Evolutionary conservation across 2,329 filamentous ascomycete genomes (phyloP).

Genomic region (Talaromyces sp.): DNA sequence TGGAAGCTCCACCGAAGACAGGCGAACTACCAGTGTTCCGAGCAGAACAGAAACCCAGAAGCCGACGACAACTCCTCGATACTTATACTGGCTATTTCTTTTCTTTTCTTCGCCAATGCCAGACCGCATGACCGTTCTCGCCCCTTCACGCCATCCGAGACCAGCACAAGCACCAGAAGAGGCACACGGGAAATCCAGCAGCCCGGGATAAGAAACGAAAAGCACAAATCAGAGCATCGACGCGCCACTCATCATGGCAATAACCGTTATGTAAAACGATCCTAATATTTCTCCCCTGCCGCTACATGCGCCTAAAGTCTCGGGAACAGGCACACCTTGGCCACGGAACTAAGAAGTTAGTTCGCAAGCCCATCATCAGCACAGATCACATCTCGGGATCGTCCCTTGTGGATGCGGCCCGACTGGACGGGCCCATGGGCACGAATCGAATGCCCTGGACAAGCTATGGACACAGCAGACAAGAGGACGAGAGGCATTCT

Average conservation of each 20-base stretch:
- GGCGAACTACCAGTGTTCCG: background rate
- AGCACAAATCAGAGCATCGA: background rate
- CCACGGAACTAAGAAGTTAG: background rate
- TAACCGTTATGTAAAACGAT: background rate
- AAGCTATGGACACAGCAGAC: background rate
- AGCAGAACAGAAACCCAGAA: background rate
- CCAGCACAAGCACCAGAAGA: background rate
- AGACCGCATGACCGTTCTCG: background rate
- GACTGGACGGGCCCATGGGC: background rate
- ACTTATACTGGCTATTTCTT: background rate
- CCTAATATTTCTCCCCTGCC: conserved; percentile 3
- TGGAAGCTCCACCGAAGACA: background rate
- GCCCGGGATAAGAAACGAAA: background rate
- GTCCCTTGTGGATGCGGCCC: background rate
- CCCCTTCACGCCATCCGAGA: background rate
- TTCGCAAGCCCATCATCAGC: background rate
- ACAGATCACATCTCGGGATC: background rate
- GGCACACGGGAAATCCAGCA: background rate
- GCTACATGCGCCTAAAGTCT: conserved; percentile 8
- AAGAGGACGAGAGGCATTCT: background rate
- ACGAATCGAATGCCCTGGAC: too few species aligned
- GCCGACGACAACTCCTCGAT: background rate
- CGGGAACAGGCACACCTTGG: background rate
- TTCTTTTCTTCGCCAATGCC: background rate
- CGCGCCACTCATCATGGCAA: background rate